These are phyloP conservation scores for Hypoxylon fragiforme DNA, from an alignment of 495 filamentous ascomycete species.

Conservation along the genomic window DNA sequence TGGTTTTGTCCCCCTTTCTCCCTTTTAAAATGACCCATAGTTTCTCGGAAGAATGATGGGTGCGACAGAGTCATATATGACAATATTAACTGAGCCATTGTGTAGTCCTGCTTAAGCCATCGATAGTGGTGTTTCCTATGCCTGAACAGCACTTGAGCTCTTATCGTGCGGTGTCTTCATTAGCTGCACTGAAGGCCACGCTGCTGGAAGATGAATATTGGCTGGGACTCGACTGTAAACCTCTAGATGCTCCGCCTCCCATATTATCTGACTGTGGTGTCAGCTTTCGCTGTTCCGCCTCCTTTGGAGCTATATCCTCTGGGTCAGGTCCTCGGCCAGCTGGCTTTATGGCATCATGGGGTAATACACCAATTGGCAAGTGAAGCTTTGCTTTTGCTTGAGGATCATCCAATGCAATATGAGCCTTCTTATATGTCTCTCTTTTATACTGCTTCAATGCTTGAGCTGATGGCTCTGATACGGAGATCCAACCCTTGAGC, in stretches of 20 bases:
- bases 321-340: slow-evolving; percentile 34
- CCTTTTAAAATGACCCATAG: too few species aligned
- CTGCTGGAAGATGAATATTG: slow-evolving; percentile 29
- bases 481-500: slow-evolving; percentile 46
- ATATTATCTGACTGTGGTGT: slow-evolving; percentile 4
- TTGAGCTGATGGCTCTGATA: slow-evolving; percentile 47
- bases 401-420: slow-evolving; percentile 35
- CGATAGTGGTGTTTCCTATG: too few species aligned
- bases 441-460: slow-evolving; percentile 45
- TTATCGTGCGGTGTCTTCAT: background rate
- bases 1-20: too few species aligned
- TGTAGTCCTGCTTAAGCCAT: too few species aligned
- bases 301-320: slow-evolving; percentile 41
- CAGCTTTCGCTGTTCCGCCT: slow-evolving; percentile 26
- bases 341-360: slow-evolving; percentile 40
- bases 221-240: slow-evolving; percentile 21
- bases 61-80: too few species aligned
- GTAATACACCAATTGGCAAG: slow-evolving; percentile 42
- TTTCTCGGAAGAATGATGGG: too few species aligned
- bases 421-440: slow-evolving; percentile 40
- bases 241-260: slow-evolving; percentile 4
- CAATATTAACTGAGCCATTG: too few species aligned
- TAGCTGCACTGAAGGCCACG: slow-evolving; percentile 8
- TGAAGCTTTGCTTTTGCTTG: slow-evolving; percentile 40
- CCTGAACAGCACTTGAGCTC: background rate